Base-by-base conservation (phyloP, 495 filamentous ascomycete species). In the Trichoderma orchidacearum region DNA sequence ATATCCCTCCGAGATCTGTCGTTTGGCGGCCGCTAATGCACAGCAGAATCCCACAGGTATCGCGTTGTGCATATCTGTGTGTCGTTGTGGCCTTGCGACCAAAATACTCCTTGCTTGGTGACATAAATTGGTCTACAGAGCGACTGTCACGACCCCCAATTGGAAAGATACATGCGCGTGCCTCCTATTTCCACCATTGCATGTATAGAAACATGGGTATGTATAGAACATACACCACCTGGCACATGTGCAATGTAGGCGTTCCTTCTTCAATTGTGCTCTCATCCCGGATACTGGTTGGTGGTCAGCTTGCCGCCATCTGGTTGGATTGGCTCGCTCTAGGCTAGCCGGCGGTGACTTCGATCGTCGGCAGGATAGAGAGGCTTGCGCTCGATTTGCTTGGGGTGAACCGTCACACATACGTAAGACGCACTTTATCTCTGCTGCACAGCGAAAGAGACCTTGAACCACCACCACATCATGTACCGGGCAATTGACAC, bases 11-110 rank as follows among this genome's bases (percentile, higher is more conserved):
- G 60, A 73, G 70, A 73, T 74, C 62, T 67, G 18, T 23, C 15
- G 30, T 28, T 68, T 62, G 67, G 65, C 72, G 72, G 75, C 76
- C 72, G 69, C 78, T 80, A 77, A 79, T 78, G 76, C 78, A 77
- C 60, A 27, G 38, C 41, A 48, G 18, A 48, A 48, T 48, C 41
- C 41, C 41, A 48, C 41, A 48, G 41, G 27, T 48, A 27, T 25
- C 41, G 41, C 18, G 7, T 25, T 48, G 41, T 48, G 41, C 41
- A 48, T 9, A 48, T 27, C 41, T 48, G 41, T 25, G 41, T 48
- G 8, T 25, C 21, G 41, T 48, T 25, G 18, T 18, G 21, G n/a
- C 21, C 38, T 48, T 25, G 41, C 9, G 41, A 12, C 3, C 9
- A 11, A 25, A 48, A 12, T 28, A 48, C 41, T 25, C 41, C 18